Evolutionary conservation across 371 early-diverging fungal genomes (phyloP).

Genomic region (Mucor circinelloides): DNA sequence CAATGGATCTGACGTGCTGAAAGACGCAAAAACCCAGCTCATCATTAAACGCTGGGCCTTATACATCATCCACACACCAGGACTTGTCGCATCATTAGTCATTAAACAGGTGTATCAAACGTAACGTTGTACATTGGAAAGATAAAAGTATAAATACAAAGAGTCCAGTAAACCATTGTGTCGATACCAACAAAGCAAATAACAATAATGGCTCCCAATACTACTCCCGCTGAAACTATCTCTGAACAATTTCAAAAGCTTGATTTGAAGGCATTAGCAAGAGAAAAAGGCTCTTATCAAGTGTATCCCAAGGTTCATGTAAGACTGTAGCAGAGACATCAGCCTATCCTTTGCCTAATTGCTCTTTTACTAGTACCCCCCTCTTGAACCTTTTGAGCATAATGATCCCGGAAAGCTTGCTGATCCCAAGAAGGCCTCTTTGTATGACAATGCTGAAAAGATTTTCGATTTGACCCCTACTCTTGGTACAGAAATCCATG

Average conservation of each 20-base stretch:
- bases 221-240: neutral
- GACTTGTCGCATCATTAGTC: neutral
- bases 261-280: slow-evolving; percentile 13
- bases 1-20: neutral
- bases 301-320: slow-evolving; percentile 10
- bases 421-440: slow-evolving; percentile 58
- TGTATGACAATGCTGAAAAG: slow-evolving; percentile 51
- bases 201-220: slow-evolving; percentile 14
- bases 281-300: slow-evolving; percentile 4
- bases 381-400: slow-evolving; percentile 28
- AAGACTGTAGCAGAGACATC: neutral
- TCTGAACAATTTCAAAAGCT: slow-evolving; percentile 13
- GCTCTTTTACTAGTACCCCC: slow-evolving; percentile 12
- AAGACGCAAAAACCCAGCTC: neutral
- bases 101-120: neutral
- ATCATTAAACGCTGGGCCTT: neutral
- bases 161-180: neutral
- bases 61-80: neutral
- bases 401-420: slow-evolving; percentile 37
- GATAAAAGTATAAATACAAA: neutral
- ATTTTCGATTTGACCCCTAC: slow-evolving; percentile 54
- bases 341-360: neutral
- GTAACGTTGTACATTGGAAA: neutral
- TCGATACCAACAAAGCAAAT: neutral
- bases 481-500: slow-evolving; percentile 63